phyloP scores from a whole-genome alignment of 1,284 basidiomycete genomes.

The Tilletia indica region DNA sequence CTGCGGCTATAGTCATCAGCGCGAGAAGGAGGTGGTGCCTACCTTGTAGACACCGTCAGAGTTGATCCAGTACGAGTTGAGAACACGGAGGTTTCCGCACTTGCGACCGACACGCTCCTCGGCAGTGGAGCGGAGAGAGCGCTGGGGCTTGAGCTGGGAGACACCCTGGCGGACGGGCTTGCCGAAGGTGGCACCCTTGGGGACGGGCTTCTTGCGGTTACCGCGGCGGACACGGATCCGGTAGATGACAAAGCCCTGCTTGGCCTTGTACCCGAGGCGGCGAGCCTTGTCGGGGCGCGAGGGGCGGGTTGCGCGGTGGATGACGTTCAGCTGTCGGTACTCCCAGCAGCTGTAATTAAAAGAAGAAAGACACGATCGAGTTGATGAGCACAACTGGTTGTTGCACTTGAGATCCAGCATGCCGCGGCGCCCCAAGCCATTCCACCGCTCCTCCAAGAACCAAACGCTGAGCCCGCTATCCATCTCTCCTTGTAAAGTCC shows the following conservation, averaged over 20 bases:
- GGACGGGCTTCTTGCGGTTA: conserved; percentile 98
- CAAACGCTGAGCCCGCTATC: background rate
- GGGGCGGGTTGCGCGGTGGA: conserved; percentile 94
- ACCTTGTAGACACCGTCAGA: conserved; percentile 95
- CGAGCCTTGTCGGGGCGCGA: conserved; percentile 99
- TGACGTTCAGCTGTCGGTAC: conserved; percentile 81
- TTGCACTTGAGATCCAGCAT: background rate
- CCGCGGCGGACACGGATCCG: conserved; percentile 95
- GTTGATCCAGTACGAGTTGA: conserved; percentile 98
- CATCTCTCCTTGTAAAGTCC: background rate
- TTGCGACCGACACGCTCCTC: conserved; percentile 97
- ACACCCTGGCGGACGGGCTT: conserved; percentile 99
- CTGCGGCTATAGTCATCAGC: background rate
- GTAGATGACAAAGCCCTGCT: conserved; percentile 99
- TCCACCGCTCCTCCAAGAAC: background rate
- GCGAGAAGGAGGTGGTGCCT: background rate
- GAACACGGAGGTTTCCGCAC: conserved; percentile 90
- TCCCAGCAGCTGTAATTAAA: conserved; percentile 81
- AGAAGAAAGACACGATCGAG: background rate
- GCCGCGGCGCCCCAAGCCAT: background rate
- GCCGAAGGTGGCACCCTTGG: conserved; percentile 97
- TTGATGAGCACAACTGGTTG: background rate
- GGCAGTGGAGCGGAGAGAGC: conserved; percentile 85
- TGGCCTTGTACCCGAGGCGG: conserved; percentile 97
- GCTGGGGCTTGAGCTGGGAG: conserved; percentile 98